Evolutionary conservation across 208 protist genomes (phyloP), one percentile per base, ranked within the genome.

Genomic region (Naegleria fowleri): DNA sequence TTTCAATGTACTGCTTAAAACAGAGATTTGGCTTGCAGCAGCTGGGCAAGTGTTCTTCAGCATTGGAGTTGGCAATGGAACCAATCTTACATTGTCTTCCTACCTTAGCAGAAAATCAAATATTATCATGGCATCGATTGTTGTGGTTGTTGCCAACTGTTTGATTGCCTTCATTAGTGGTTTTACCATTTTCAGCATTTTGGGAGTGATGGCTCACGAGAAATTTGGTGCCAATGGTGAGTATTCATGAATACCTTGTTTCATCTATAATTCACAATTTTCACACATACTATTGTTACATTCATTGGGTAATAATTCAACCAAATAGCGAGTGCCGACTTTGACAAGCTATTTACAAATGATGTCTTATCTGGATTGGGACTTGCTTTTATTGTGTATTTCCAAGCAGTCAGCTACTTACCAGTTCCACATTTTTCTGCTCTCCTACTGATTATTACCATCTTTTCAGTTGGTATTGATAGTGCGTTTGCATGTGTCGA

Each of bases 1-100:
- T 88, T 88, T 88, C 13, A 59, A 29, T 58, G 7, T 58, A 11
- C 15, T 88, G 6, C 16, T n/a, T 13, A 55, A 52, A 25, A 33
- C 41, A 16, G 29, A 38, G 11, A 88, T 88, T 39, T 88, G 84
- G 84, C 29, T 88, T 6, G 84, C 84, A 9, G 84, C 84, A 25
- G 41, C 16, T 58, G 84, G 84, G 19, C 84, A 88, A 58, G n/a
- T 88, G 7, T 88, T 88, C 15, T 88, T 88, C 41, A 39, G 29
- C 36, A 9, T 88, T 9, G 39, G 41, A 16, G 41, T 88, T 58
- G 84, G 41, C 16, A 39, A 11, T 88, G 84, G 84, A 39, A 36
- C 22, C n/a, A 58, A 48, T 5, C n/a, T 25, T 39, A 22, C 41
- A 0, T 88, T 33, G 29, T 36, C 29, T 38, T 58, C 41, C n/a